These are phyloP conservation scores for Cercophora scortea DNA, from an alignment of 495 filamentous ascomycete species.

Conservation along the genomic window DNA sequence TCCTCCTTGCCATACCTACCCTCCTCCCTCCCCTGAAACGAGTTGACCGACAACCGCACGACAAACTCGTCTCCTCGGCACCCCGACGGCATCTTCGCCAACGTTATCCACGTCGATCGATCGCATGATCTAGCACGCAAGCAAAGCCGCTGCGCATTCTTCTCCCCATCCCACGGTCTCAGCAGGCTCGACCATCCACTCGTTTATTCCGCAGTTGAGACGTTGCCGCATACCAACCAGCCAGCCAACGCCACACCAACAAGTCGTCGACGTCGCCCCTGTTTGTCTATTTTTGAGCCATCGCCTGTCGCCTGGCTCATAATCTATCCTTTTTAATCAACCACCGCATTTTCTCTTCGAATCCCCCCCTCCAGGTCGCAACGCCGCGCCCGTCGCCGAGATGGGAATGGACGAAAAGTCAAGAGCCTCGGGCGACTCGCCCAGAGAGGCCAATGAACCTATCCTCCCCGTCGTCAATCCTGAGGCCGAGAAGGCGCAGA, in stretches of 20 bases:
- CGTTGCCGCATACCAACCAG: too few species aligned
- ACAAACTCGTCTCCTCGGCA: neutral
- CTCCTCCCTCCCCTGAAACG: too few species aligned
- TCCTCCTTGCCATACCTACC: too few species aligned
- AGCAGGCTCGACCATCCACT: conserved; percentile 29
- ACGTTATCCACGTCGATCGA: too few species aligned
- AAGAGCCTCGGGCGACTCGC: conserved; percentile 66
- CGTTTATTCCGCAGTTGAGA: conserved; percentile 9
- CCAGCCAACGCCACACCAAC: neutral
- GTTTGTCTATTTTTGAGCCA: too few species aligned
- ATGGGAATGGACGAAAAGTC: conserved; percentile 64
- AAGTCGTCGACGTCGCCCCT: too few species aligned
- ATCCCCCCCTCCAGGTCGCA: neutral
- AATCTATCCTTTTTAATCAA: neutral
- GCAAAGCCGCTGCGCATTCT: neutral
- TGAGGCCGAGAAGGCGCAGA: conserved; percentile 56
- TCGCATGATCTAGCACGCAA: neutral
- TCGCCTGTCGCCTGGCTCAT: too few species aligned
- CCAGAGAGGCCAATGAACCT: conserved; percentile 50
- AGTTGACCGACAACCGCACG: neutral
- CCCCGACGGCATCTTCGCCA: neutral
- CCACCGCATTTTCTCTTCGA: neutral
- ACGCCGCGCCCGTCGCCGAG: conserved; percentile 1
- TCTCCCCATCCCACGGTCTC: conserved; percentile 8
- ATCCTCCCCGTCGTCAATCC: conserved; percentile 73